phyloP scores from a whole-genome alignment of 192 early-diverging fungal genomes.

The Backusella morwellensis region DNA sequence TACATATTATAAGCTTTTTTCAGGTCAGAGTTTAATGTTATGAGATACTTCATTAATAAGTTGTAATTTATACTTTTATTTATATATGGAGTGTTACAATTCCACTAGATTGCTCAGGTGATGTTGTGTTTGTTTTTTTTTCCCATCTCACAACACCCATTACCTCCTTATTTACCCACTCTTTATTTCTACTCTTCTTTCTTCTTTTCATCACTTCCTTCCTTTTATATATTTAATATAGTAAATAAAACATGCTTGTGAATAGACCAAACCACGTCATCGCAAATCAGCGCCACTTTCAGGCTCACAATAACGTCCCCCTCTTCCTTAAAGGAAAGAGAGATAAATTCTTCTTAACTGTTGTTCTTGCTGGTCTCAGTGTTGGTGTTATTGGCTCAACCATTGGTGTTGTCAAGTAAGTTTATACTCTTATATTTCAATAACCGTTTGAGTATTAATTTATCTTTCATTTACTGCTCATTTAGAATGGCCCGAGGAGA shows the following conservation, averaged over 20 bases:
- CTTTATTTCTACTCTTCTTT: constrained; percentile 4
- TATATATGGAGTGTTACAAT: background rate
- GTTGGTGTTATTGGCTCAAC: constrained; percentile 18
- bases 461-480: background rate
- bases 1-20: background rate
- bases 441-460: background rate
- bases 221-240: background rate
- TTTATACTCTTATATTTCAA: background rate
- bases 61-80: background rate
- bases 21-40: background rate
- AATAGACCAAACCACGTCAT: constrained; percentile 25
- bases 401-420: constrained; percentile 19
- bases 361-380: constrained; percentile 20
- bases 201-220: constrained; percentile 9
- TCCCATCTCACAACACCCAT: constrained; percentile 1
- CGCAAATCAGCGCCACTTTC: constrained; percentile 20
- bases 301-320: constrained; percentile 18
- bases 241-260: constrained; percentile 5
- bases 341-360: constrained; percentile 17
- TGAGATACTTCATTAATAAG: background rate
- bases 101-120: constrained; percentile 6
- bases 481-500: constrained; percentile 12
- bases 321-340: constrained; percentile 27
- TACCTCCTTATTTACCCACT: background rate
- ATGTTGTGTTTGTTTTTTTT: background rate